These are phyloP conservation scores for Yarrowia sp. DNA, from an alignment of 805 yeast species.

Conservation along the genomic window DNA sequence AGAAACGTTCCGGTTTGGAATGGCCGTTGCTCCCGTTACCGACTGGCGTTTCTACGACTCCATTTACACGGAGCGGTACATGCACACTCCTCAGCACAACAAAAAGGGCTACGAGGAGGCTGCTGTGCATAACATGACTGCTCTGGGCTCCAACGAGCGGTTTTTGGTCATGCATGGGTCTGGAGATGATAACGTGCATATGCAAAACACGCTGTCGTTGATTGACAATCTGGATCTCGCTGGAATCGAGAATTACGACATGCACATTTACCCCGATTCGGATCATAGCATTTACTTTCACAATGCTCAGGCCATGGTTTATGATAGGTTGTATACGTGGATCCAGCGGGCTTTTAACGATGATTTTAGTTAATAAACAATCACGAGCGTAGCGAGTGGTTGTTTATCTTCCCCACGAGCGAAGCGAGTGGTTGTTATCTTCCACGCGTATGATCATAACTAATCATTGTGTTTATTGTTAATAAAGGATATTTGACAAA, in stretches of 20 bases:
- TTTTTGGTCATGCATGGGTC: slow-evolving; percentile 93
- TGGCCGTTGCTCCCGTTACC: slow-evolving; percentile 97
- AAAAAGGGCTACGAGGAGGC: slow-evolving; percentile 55
- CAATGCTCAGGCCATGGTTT: slow-evolving; percentile 73
- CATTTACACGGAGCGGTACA: slow-evolving; percentile 89
- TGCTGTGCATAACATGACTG: slow-evolving; percentile 54
- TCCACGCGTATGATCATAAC: too few species aligned
- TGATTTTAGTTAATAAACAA: slow-evolving; percentile 28
- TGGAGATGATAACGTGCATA: slow-evolving; percentile 96
- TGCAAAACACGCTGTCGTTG: slow-evolving; percentile 79
- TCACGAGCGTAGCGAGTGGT: too few species aligned
- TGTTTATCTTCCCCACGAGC: too few species aligned
- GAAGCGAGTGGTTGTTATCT: too few species aligned
- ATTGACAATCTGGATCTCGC: slow-evolving; percentile 69
- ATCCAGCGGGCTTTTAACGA: slow-evolving; percentile 40
- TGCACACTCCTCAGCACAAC: slow-evolving; percentile 77
- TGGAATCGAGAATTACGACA: slow-evolving; percentile 84
- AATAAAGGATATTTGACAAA: too few species aligned
- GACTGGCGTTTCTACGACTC: slow-evolving; percentile 92
- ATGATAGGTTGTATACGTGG: slow-evolving; percentile 71
- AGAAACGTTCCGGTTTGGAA: slow-evolving; percentile 74
- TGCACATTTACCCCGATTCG: slow-evolving; percentile 88
- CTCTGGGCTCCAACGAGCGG: slow-evolving; percentile 56
- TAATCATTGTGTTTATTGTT: too few species aligned
- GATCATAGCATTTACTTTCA: slow-evolving; percentile 80